These are phyloP conservation scores for Syncephalis plumigaleata DNA, from an alignment of 371 early-diverging fungal genomes.

Conservation along the genomic window DNA sequence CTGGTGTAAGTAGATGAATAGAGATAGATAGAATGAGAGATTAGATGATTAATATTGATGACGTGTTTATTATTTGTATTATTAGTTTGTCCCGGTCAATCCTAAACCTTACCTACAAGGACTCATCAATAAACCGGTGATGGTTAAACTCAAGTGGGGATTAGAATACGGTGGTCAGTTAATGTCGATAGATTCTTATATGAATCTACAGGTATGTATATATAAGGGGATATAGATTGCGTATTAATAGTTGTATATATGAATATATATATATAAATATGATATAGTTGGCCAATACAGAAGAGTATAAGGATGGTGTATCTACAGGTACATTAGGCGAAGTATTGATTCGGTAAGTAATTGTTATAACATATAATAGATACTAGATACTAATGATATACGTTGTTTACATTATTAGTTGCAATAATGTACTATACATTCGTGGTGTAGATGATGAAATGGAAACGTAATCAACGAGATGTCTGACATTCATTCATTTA, in stretches of 20 bases:
- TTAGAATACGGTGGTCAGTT: slow-evolving; percentile 92
- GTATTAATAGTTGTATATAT: neutral
- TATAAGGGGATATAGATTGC: neutral
- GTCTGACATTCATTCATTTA: no score
- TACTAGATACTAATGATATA: neutral
- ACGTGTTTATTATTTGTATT: neutral
- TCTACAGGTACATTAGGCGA: slow-evolving; percentile 82
- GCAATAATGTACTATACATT: slow-evolving; percentile 78
- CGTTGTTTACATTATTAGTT: slow-evolving; percentile 30
- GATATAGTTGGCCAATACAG: slow-evolving; percentile 71
- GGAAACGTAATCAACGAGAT: slow-evolving; percentile 5
- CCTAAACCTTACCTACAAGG: slow-evolving; percentile 92
- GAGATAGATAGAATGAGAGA: no score
- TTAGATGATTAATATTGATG: no score
- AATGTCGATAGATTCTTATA: slow-evolving; percentile 85
- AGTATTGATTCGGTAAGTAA: slow-evolving; percentile 64
- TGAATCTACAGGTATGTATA: slow-evolving; percentile 80
- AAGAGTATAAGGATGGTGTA: slow-evolving; percentile 85
- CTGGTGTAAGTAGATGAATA: no score
- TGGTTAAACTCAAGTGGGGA: slow-evolving; percentile 95
- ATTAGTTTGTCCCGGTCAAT: slow-evolving; percentile 81
- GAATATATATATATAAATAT: slow-evolving; percentile 1
- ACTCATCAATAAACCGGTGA: slow-evolving; percentile 78
- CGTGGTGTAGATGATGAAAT: slow-evolving; percentile 47
- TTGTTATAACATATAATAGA: neutral